Percentiles rank a stretch among this genome's conserved stretches.
Conservation (phyloP, 306 rosid genomes). For the Quercus cerris region DNA sequence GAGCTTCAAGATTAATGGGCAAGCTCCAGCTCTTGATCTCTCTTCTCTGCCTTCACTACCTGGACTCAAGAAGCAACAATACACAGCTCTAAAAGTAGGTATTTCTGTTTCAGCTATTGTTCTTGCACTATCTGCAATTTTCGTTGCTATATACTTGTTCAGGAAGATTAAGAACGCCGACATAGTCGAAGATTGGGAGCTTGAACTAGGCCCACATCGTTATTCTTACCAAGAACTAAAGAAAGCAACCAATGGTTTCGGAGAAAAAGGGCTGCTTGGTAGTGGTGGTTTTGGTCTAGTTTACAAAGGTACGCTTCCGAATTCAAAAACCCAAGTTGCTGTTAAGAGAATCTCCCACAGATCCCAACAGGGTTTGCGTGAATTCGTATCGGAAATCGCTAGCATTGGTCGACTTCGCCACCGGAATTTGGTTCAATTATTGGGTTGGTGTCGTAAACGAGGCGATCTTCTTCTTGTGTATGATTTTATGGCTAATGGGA, state of each 20-base stretch:
- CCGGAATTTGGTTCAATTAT: constrained; percentile 64
- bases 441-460: constrained; percentile 79
- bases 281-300: constrained; percentile 81
- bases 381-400: constrained; percentile 78
- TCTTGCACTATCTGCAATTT: constrained; percentile 25
- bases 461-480: constrained; percentile 74
- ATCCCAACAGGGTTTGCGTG: constrained; percentile 76
- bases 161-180: constrained; percentile 60
- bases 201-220: constrained; percentile 82
- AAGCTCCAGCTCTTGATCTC: constrained; percentile 52
- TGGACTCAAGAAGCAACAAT: constrained; percentile 52
- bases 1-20: constrained; percentile 74
- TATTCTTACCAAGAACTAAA: constrained; percentile 74
- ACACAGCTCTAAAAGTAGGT: constrained; percentile 32
- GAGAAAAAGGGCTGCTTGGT: constrained; percentile 66
- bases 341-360: constrained; percentile 76
- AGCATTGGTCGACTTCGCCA: constrained; percentile 84
- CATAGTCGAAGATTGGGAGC: constrained; percentile 76
- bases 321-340: constrained; percentile 55
- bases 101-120: constrained; percentile 30
- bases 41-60: constrained; percentile 61
- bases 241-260: constrained; percentile 66
- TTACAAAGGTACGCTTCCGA: constrained; percentile 65
- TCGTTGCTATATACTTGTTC: constrained; percentile 32
- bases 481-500: constrained; percentile 81